Evolutionary conservation across 176 grass and related monocot species (phyloP).

Genomic region (Tuctoria greenei): DNA sequence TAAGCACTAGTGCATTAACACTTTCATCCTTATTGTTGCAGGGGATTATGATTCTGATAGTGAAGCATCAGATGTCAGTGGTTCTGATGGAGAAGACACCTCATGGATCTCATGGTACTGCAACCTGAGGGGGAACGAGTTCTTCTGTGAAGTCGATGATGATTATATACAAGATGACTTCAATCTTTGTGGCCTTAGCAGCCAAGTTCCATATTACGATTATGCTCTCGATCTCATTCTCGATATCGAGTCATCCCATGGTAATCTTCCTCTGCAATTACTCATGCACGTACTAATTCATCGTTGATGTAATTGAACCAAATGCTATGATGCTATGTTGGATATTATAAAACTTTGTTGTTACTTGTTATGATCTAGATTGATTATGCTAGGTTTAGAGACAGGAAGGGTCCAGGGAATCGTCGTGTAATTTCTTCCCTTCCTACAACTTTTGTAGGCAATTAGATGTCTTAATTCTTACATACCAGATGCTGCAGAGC

Average conservation of each 20-base stretch:
- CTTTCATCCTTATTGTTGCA: constrained; percentile 27
- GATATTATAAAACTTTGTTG: not conserved
- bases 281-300: not conserved
- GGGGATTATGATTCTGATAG: constrained; percentile 80
- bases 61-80: constrained; percentile 85
- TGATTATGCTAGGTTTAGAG: not conserved
- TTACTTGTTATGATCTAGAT: constrained; percentile 18
- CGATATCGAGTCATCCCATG: constrained; percentile 69
- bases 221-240: constrained; percentile 96
- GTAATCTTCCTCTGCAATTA: constrained; percentile 53
- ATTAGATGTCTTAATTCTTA: not conserved
- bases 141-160: constrained; percentile 90
- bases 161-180: constrained; percentile 96
- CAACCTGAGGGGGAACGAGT: constrained; percentile 83
- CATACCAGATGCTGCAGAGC: constrained; percentile 13
- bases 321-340: not conserved
- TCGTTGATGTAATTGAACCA: not conserved
- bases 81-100: constrained; percentile 77
- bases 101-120: constrained; percentile 97
- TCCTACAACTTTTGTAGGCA: not conserved
- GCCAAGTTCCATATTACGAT: constrained; percentile 87
- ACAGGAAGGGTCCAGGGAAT: not conserved
- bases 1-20: constrained; percentile 22
- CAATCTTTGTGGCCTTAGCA: constrained; percentile 90
- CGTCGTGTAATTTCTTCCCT: not conserved